Base-by-base conservation (phyloP, 768 basidiomycete species). In the Leccinum incarnatum region DNA sequence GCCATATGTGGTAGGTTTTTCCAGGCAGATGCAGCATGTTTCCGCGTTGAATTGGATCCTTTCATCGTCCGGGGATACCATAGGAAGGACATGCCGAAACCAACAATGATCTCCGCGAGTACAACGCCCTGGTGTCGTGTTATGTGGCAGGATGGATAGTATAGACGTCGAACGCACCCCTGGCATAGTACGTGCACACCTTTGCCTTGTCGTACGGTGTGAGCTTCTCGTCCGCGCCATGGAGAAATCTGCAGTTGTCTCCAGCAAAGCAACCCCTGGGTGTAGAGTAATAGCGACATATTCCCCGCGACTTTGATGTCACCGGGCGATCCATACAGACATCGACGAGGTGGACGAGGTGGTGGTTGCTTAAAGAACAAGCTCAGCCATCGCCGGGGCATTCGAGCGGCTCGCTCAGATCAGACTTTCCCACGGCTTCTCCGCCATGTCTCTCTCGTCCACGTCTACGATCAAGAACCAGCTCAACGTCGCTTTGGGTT, bases 181-280 rank as follows among this genome's bases (percentile, higher is more conserved):
- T 75, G 5, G 79, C 80, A 57, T 81, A 91, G 74, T 79, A 89
- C 56, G 69, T 79, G 76, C 91, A 93, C 32, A 76, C 75, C 78
- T 93, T 92, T 34, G 78, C 74, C 72, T 84, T 78, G 75, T 93
- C 91, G 65, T 83, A 89, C 2, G 86, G 87, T 2, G 88, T 87
- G 46, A 88, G 36, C 69, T 71, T 65, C 70, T 79, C 70, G 64
- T 76, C 65, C 25, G 78, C 75, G 50, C 81, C 83, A 60, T 93
- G 91, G 11, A 88, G 77, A 71, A 92, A 93, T 77, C 89, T 91
- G 83, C 91, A 93, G 6, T 72, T 71, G 53, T 83, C 72, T 36
- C 84, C 86, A 7, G 83, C 79, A 61, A 83, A 88, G 73, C 91
- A 93, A 8, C 91, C 91, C 51, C 87, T 76, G 0, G 78, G 70